Base-by-base conservation (phyloP, 495 filamentous ascomycete species). In the Penicillium silybi region DNA sequence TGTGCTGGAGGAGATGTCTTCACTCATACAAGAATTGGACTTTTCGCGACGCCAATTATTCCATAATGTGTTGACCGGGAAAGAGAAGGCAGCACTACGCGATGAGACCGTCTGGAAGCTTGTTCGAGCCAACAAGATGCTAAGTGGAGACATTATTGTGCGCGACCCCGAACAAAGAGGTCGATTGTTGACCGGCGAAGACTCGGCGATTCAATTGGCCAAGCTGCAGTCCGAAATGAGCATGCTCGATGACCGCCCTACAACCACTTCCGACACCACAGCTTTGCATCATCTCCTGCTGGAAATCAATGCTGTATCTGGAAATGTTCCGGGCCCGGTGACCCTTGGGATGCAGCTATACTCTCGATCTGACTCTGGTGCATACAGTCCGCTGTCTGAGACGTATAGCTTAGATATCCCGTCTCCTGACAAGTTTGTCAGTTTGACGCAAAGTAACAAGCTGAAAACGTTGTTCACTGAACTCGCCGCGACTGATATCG, bases 181-280 rank as follows among this genome's bases (percentile, higher is more conserved):
- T 26, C 81, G 90, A 20, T 80, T 97, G 29, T 70, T 99, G 42
- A 96, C 90, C 0, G 88, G 87, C 2, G 89, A 96, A 37, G 93
- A 99, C 66, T 96, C 92, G 0, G 89, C 90, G 34, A 85, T 97
- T 29, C 90, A 96, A 52, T 81, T 97, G 55, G 90, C 91, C 18
- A 89, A 83, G 59, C 76, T 97, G 42, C 93, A 99, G 71, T 92
- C 92, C 4, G 84, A 88, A 55, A 99, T 99, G 93, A 95, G 90
- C 64, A 80, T 97, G 63, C 79, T 99, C 13, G 88, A 95, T 47
- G 85, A 85, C 56, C 81, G 84, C 20, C 91, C 90, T 4, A 77
- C 76, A 5, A 70, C 74, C 6, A 69, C 78, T 17, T 74, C 81
- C 9, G 93, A 97, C 61, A 74, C 79, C 19, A 79, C 87, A 4